Conservation (phyloP, 345 rosid species). For the Salix brachista region DNA sequence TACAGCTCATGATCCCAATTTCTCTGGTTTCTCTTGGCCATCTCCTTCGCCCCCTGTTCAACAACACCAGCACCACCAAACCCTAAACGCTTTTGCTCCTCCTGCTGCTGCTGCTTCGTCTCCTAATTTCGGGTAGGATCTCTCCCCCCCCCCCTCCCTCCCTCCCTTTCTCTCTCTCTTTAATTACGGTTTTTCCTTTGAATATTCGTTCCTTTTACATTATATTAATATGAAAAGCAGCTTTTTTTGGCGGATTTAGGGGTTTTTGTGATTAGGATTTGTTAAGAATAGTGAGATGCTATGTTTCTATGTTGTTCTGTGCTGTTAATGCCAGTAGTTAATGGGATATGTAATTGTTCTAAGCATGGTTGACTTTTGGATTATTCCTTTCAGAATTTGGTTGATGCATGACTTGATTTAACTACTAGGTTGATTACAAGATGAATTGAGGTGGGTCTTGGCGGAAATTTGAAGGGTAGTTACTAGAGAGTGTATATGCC, state of each 20-base stretch:
- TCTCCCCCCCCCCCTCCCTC: neutral
- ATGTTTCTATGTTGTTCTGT: no score
- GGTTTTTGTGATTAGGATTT: neutral
- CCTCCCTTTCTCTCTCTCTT: no score
- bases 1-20: constrained; percentile 49
- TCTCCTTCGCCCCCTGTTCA: neutral
- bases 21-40: constrained; percentile 76
- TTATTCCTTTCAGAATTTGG: neutral
- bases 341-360: neutral
- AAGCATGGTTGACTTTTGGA: neutral
- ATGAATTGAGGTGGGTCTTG: neutral
- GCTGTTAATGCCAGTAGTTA: neutral
- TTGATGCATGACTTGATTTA: neutral
- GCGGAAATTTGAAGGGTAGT: neutral
- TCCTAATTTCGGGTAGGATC: constrained; percentile 53
- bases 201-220: neutral
- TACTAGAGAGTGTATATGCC: neutral
- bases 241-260: neutral
- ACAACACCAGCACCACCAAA: constrained; percentile 20
- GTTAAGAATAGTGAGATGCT: neutral
- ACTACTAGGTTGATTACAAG: neutral
- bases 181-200: neutral
- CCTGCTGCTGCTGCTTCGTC: constrained; percentile 15
- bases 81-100: constrained; percentile 27
- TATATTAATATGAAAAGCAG: neutral